Conservation (phyloP, 306 rosid species). For the Gleditsia sinensis region DNA sequence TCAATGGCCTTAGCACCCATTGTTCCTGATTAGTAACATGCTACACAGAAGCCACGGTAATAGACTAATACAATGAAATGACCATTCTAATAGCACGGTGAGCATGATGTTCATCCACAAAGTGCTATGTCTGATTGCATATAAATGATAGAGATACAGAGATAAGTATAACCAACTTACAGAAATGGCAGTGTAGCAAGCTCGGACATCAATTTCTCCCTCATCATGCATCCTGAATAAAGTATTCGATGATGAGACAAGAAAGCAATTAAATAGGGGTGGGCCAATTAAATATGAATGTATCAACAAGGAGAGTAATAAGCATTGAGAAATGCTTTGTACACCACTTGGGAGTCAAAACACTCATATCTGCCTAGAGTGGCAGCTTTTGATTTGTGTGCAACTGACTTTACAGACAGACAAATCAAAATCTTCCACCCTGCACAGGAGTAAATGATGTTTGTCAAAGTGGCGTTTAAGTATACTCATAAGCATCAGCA, state of each 20-base stretch:
- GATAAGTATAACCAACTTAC: constrained; percentile 61
- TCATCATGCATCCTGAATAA: constrained; percentile 79
- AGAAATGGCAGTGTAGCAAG: constrained; percentile 96
- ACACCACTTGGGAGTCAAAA: constrained; percentile 16
- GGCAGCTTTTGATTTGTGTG: constrained; percentile 19
- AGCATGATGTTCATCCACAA: constrained; percentile 22
- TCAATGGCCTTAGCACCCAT: background rate
- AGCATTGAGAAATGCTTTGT: constrained; percentile 10
- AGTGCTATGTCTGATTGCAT: constrained; percentile 16
- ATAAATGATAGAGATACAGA: constrained; percentile 11
- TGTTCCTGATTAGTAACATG: constrained; percentile 18
- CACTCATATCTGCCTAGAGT: background rate
- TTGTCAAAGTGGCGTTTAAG: background rate
- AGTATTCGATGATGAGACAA: constrained; percentile 21
- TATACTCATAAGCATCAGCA: background rate
- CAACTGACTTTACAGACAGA: constrained; percentile 19
- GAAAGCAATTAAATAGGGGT: constrained; percentile 4
- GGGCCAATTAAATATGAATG: constrained; percentile 10
- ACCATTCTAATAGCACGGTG: background rate
- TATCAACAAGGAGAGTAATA: constrained; percentile 22
- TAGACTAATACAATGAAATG: constrained; percentile 7
- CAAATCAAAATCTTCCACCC: constrained; percentile 8
- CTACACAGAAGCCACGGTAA: background rate
- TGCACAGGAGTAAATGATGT: background rate
- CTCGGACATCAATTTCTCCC: constrained; percentile 93